Conservation (phyloP, 768 basidiomycete genomes). For the Suillus occidentalis region DNA sequence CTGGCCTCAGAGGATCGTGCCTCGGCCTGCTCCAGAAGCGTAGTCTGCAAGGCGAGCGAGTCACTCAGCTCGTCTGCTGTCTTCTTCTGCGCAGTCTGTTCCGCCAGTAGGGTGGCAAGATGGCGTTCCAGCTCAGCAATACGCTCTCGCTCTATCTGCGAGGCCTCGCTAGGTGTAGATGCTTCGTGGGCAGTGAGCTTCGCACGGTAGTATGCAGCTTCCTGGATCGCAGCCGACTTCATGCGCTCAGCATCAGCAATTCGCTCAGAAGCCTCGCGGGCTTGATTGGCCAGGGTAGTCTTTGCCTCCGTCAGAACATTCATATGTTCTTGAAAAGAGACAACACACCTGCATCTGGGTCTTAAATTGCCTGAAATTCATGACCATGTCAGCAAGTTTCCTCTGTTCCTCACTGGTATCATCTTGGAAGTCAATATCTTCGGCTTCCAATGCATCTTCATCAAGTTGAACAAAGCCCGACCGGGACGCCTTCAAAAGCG, state of each 20-base stretch:
- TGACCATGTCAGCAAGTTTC: conserved; percentile 64
- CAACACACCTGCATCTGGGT: conserved; percentile 78
- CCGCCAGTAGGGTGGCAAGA: conserved; percentile 57
- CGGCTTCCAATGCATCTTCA: conserved; percentile 45
- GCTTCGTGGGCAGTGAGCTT: conserved; percentile 88
- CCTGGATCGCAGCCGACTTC: conserved; percentile 79
- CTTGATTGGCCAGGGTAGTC: conserved; percentile 76
- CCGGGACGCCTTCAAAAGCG: conserved; percentile 70
- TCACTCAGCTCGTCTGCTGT: conserved; percentile 73
- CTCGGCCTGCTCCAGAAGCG: conserved; percentile 75
- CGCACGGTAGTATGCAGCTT: conserved; percentile 94
- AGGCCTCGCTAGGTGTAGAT: conserved; percentile 59
- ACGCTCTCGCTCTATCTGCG: conserved; percentile 78
- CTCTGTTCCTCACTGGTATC: conserved; percentile 44
- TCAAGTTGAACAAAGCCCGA: conserved; percentile 74
- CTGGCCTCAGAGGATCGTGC: conserved; percentile 72
- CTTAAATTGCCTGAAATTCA: conserved; percentile 86
- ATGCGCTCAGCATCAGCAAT: conserved; percentile 78
- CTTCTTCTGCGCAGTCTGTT: conserved; percentile 65
- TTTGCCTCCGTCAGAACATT: conserved; percentile 27
- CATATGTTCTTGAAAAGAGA: not conserved
- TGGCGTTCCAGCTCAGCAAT: conserved; percentile 72
- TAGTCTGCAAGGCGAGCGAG: conserved; percentile 73
- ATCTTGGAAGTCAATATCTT: conserved; percentile 33
- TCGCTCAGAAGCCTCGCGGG: conserved; percentile 72